A percentile compares a stretch with the other conserved stretches of the same genome.
These are phyloP conservation scores for Corymbia maculata DNA, from an alignment of 345 rosid species.

Conservation along the genomic window DNA sequence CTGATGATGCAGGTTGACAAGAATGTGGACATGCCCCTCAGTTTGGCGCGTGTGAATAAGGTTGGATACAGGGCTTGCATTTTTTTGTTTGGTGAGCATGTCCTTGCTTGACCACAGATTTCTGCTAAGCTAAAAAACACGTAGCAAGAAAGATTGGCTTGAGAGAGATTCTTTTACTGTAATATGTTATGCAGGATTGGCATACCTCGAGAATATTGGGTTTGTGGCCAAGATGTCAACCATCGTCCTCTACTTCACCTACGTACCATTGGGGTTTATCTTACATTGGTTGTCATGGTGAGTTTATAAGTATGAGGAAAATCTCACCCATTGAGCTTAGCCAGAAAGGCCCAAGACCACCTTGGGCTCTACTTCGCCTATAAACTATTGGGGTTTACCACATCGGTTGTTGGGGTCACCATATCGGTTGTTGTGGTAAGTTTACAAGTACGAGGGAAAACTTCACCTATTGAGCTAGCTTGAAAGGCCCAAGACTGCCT, in stretches of 20 bases:
- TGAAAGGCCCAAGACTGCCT: too few species aligned
- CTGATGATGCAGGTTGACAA: background rate
- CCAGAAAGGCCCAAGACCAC: too few species aligned
- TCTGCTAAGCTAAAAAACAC: background rate
- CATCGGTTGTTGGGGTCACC: too few species aligned
- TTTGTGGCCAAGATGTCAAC: constrained; percentile 16
- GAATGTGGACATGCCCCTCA: background rate
- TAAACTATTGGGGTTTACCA: too few species aligned
- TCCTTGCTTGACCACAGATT: background rate
- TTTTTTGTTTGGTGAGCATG: background rate
- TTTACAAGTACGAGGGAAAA: too few species aligned
- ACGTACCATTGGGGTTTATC: background rate
- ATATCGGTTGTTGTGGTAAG: too few species aligned
- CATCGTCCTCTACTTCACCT: constrained; percentile 9
- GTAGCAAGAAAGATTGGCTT: background rate
- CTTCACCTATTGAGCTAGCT: too few species aligned
- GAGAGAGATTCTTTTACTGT: background rate
- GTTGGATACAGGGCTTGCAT: background rate
- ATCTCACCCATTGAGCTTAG: too few species aligned
- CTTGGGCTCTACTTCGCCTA: too few species aligned
- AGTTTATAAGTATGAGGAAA: too few species aligned
- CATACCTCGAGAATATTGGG: constrained; percentile 12
- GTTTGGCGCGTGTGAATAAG: background rate
- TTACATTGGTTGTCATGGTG: too few species aligned
- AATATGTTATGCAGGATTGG: background rate